Conservation (phyloP, 2,329 filamentous ascomycete genomes). For the Fusarium chaquense region DNA sequence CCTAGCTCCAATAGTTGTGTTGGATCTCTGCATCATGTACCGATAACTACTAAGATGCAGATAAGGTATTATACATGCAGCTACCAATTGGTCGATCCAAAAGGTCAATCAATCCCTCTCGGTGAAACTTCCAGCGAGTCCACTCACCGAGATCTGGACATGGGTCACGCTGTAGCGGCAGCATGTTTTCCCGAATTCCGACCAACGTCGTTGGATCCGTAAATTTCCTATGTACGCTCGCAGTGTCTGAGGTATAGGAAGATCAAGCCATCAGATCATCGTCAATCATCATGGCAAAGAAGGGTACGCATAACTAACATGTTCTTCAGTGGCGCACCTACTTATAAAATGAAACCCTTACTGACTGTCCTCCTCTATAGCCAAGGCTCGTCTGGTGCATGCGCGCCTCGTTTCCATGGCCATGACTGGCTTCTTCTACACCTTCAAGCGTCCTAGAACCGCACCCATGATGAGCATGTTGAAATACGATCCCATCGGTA, state of each 20-base stretch:
- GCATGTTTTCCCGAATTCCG: conserved; percentile 40
- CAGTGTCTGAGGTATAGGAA: conserved; percentile 20
- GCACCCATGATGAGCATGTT: conserved; percentile 93
- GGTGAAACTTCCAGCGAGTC: conserved; percentile 9
- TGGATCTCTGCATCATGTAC: conserved; percentile 5
- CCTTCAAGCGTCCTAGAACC: conserved; percentile 83
- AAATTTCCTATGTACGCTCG: conserved; percentile 45
- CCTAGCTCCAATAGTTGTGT: background rate
- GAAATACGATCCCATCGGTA: conserved; percentile 98
- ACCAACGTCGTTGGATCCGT: conserved; percentile 26
- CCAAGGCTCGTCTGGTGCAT: conserved; percentile 90
- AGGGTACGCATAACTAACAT: conserved; percentile 32
- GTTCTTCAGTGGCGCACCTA: background rate
- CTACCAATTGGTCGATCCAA: conserved; percentile 37
- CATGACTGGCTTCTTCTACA: conserved; percentile 98
- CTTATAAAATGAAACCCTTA: background rate
- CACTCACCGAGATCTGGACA: conserved; percentile 6
- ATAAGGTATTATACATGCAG: conserved; percentile 4
- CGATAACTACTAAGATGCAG: conserved; percentile 26
- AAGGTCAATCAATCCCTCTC: conserved; percentile 1
- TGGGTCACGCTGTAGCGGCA: conserved; percentile 15
- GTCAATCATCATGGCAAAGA: conserved; percentile 47
- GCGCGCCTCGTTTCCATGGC: conserved; percentile 98
- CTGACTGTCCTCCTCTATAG: conserved; percentile 59
- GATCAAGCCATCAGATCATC: conserved; percentile 31